These are phyloP conservation scores for Micractinium sp. DNA, from an alignment of 139 green algal genomes.

Conservation along the genomic window DNA sequence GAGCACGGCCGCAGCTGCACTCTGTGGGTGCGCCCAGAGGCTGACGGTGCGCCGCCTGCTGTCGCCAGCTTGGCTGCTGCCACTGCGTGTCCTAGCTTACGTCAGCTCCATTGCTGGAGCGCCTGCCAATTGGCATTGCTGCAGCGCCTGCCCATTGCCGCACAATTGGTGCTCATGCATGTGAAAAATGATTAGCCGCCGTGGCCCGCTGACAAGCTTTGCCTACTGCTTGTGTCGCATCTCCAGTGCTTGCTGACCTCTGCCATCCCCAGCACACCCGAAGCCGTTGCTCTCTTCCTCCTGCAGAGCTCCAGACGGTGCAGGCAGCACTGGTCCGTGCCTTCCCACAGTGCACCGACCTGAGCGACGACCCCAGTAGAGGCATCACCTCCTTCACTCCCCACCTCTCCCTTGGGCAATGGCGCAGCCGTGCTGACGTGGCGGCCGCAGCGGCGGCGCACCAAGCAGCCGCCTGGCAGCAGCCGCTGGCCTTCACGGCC, in stretches of 20 bases:
- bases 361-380: constrained; percentile 53
- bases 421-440: constrained; percentile 27
- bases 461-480: background rate
- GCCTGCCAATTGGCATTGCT: background rate
- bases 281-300: too few relatives aligned
- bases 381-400: constrained; percentile 64
- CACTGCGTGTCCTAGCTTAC: background rate
- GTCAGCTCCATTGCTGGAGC: too few relatives aligned
- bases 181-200: too few relatives aligned
- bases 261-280: too few relatives aligned
- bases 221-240: too few relatives aligned
- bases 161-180: too few relatives aligned
- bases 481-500: constrained; percentile 35
- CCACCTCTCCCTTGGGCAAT: constrained; percentile 77
- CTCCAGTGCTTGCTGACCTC: too few relatives aligned
- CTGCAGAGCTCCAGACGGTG: constrained; percentile 47
- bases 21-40: constrained; percentile 53
- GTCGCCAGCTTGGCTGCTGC: background rate
- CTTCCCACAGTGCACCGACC: constrained; percentile 70
- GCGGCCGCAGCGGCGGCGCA: constrained; percentile 34
- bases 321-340: constrained; percentile 51
- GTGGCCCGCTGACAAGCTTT: too few relatives aligned
- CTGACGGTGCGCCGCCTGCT: background rate
- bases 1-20: constrained; percentile 56
- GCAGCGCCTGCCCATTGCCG: background rate